These are phyloP conservation scores for Ustilago sp. DNA, from an alignment of 1,284 basidiomycete species.

Conservation along the genomic window DNA sequence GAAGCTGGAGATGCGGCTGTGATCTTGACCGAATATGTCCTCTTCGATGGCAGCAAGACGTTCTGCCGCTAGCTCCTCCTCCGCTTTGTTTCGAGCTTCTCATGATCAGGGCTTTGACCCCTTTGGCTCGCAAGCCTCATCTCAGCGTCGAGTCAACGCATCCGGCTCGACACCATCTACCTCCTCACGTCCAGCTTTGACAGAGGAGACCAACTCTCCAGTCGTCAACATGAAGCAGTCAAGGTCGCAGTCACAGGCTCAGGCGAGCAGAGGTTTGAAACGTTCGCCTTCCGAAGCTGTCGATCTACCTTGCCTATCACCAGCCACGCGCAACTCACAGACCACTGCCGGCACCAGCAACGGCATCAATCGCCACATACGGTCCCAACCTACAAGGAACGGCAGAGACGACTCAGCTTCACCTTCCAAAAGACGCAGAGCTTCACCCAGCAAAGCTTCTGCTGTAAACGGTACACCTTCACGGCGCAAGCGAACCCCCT, in stretches of 20 bases:
- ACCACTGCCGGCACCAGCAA: slow-evolving; percentile 12
- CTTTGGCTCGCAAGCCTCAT: slow-evolving; percentile 8
- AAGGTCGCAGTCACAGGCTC: slow-evolving; percentile 15
- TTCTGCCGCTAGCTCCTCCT: slow-evolving; percentile 11
- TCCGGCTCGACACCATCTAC: neutral
- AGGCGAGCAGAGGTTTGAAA: slow-evolving; percentile 26
- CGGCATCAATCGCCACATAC: slow-evolving; percentile 4
- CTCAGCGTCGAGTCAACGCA: slow-evolving; percentile 4
- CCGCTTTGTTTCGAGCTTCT: slow-evolving; percentile 20
- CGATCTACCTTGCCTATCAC: slow-evolving; percentile 11
- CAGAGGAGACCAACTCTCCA: slow-evolving; percentile 27
- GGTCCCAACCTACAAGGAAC: neutral
- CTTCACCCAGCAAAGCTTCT: neutral
- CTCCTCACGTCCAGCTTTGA: slow-evolving; percentile 17
- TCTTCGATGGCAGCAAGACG: slow-evolving; percentile 10
- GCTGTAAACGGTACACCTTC: slow-evolving; percentile 9
- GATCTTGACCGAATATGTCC: slow-evolving; percentile 14
- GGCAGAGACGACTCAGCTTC: slow-evolving; percentile 20
- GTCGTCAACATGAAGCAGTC: slow-evolving; percentile 23
- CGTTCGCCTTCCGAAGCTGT: slow-evolving; percentile 20
- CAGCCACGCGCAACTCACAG: slow-evolving; percentile 9
- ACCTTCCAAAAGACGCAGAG: slow-evolving; percentile 21
- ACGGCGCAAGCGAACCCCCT: neutral
- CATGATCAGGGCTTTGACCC: slow-evolving; percentile 44
- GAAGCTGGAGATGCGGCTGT: slow-evolving; percentile 19